Conservation (phyloP, 768 basidiomycete species). For the Termitomyces sp. region DNA sequence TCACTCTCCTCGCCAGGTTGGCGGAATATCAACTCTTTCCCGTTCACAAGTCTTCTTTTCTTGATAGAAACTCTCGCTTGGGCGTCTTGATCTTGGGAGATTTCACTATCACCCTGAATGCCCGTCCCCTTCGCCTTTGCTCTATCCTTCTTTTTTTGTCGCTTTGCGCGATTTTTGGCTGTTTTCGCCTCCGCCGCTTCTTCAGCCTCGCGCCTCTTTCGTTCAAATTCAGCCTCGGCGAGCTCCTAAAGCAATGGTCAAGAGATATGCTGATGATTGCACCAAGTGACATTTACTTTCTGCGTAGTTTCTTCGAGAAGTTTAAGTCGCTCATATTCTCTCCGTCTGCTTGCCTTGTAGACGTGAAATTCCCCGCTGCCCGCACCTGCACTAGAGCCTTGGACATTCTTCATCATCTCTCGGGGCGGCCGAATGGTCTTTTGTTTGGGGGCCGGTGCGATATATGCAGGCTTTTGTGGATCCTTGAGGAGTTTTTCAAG, state of each 20-base stretch:
- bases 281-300: conserved; percentile 46
- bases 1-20: conserved; percentile 37
- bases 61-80: conserved; percentile 48
- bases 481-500: conserved; percentile 89
- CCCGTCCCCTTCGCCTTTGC: conserved; percentile 38
- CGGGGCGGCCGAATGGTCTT: conserved; percentile 76
- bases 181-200: conserved; percentile 81
- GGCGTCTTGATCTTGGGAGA: conserved; percentile 8
- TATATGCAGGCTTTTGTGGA: conserved; percentile 73
- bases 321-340: conserved; percentile 94
- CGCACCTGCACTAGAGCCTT: conserved; percentile 95
- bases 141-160: conserved; percentile 87
- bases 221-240: conserved; percentile 68
- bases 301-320: conserved; percentile 78
- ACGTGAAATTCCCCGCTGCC: conserved; percentile 98
- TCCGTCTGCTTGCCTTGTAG: conserved; percentile 88
- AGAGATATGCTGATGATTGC: conserved; percentile 2
- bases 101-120: conserved; percentile 17
- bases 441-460: conserved; percentile 79
- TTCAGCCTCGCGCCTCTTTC: conserved; percentile 64
- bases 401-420: conserved; percentile 99
- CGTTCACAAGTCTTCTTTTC: conserved; percentile 78
- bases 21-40: conserved; percentile 57
- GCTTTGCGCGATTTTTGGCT: conserved; percentile 89
- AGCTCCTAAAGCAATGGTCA: conserved; percentile 46